Conservation (phyloP, 163 green algal genomes). For the Scenedesmus sp. region DNA sequence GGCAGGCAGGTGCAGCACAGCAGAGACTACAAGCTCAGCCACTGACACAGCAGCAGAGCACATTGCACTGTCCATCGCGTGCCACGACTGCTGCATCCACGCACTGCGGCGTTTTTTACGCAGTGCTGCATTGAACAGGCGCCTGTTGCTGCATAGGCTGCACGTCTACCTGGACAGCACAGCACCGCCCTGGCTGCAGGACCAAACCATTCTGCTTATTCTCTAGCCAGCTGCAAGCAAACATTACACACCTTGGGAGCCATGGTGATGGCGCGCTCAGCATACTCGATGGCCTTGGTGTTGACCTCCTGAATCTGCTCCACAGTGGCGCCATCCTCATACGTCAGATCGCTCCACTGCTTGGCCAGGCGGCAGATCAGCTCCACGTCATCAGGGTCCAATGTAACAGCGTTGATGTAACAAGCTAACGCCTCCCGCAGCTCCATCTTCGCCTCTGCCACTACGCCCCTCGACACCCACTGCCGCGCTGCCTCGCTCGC, state of each 20-base stretch:
- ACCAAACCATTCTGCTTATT: not conserved
- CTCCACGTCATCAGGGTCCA: constrained; percentile 33
- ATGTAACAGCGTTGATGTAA: constrained; percentile 46
- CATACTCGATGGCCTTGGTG: constrained; percentile 45
- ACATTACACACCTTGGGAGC: constrained; percentile 30
- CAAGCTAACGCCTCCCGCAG: constrained; percentile 46
- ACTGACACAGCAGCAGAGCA: not conserved
- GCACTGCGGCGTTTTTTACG: not conserved
- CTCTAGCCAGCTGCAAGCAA: not conserved
- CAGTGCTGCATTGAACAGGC: too few species aligned
- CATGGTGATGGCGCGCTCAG: constrained; percentile 44
- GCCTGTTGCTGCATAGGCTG: not conserved
- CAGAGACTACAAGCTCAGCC: not conserved
- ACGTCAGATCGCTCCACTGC: constrained; percentile 55
- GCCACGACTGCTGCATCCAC: not conserved
- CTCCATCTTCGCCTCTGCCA: constrained; percentile 32
- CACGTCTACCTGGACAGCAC: not conserved
- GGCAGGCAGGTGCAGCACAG: constrained; percentile 2
- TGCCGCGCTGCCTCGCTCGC: constrained; percentile 39
- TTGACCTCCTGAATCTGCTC: constrained; percentile 49
- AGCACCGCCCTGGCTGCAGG: not conserved
- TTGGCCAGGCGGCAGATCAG: constrained; percentile 51
- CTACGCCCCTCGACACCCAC: constrained; percentile 35
- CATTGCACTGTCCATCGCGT: not conserved
- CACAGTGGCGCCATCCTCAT: constrained; percentile 45